A percentile compares a stretch with the other conserved stretches of the same genome.
Evolutionary conservation across 345 rosid species (phyloP).

Genomic region (Lepidium aucheri): DNA sequence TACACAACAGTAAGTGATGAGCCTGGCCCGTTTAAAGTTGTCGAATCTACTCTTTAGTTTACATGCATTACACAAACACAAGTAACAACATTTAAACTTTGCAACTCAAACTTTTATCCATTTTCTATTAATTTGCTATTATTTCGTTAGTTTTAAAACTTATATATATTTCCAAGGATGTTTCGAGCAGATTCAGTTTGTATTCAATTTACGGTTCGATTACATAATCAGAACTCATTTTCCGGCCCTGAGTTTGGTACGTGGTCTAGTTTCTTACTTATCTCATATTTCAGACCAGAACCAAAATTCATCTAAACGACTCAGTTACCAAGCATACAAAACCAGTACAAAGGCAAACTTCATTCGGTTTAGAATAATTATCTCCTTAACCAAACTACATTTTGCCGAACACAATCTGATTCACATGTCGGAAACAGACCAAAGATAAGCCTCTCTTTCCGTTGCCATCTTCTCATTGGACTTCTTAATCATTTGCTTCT

Average conservation of each 20-base stretch:
- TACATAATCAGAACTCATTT: neutral
- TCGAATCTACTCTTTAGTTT: neutral
- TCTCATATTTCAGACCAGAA: neutral
- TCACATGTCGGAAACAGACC: conserved; percentile 92
- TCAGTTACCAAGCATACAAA: neutral
- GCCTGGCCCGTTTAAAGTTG: neutral
- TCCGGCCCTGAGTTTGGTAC: neutral
- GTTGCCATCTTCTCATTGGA: conserved; percentile 73
- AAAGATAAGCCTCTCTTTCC: conserved; percentile 81
- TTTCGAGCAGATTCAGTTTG: neutral
- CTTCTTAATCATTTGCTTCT: conserved; percentile 59
- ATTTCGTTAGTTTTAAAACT: neutral
- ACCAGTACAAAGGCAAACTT: neutral
- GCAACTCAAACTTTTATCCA: neutral
- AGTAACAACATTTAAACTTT: no score
- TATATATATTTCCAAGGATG: neutral
- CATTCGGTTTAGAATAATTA: neutral
- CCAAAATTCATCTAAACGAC: neutral
- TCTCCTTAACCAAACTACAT: neutral
- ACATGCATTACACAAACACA: neutral
- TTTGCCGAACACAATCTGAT: neutral
- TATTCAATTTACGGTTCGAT: neutral
- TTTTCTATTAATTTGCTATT: neutral
- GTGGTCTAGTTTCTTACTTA: neutral
- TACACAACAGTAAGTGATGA: neutral